Evolutionary conservation across 495 filamentous ascomycete genomes (phyloP).

Genomic region (Trichoderma erinaceum): DNA sequence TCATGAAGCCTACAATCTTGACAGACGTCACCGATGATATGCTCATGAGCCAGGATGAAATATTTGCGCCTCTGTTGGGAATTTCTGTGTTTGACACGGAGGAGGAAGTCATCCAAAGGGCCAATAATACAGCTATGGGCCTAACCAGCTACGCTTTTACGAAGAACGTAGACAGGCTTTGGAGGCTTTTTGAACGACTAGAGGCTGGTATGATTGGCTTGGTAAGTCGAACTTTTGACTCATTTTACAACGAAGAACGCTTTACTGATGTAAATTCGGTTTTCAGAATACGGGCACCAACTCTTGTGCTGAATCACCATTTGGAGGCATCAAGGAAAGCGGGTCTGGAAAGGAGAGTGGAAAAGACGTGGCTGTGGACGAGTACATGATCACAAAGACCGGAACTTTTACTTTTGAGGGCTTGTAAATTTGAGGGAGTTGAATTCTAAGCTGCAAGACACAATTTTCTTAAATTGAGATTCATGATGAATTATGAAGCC

Average conservation of each 20-base stretch:
- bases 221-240: conserved; percentile 29
- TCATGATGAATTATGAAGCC: background rate
- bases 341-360: conserved; percentile 74
- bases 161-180: conserved; percentile 64
- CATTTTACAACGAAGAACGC: background rate
- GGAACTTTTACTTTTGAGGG: conserved; percentile 56
- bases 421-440: background rate
- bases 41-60: conserved; percentile 62
- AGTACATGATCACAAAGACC: conserved; percentile 69
- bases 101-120: conserved; percentile 56
- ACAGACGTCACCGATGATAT: conserved; percentile 55
- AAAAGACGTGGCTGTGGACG: conserved; percentile 62
- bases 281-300: conserved; percentile 40
- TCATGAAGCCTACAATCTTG: conserved; percentile 68
- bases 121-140: conserved; percentile 65
- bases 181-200: conserved; percentile 65
- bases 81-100: conserved; percentile 66
- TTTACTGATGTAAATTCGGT: background rate
- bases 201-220: conserved; percentile 73
- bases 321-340: conserved; percentile 70
- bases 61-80: conserved; percentile 62
- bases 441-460: too few species aligned
- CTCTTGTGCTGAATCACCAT: conserved; percentile 64
- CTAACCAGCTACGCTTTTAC: conserved; percentile 68
- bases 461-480: too few species aligned